A percentile compares a stretch with the other conserved stretches of the same genome.
Evolutionary conservation across 345 rosid genomes (phyloP).

Genomic region (Pistacia vera): DNA sequence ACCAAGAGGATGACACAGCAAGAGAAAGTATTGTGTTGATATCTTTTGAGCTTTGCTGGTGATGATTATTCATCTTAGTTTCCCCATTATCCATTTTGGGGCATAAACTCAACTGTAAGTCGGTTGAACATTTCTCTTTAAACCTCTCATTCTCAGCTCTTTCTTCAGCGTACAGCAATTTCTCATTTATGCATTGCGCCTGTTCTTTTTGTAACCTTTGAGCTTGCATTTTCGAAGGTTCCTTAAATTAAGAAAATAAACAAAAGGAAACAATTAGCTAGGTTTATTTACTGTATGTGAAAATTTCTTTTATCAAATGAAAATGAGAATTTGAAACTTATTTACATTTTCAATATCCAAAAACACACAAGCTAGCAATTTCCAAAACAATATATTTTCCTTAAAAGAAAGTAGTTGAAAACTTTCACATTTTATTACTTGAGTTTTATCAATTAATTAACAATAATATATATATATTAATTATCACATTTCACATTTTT

Average conservation of each 20-base stretch:
- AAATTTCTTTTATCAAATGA: too few relatives aligned
- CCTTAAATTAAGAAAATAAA: background rate
- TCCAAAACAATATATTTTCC: too few relatives aligned
- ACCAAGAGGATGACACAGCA: slow-evolving; percentile 25
- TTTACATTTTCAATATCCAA: too few relatives aligned
- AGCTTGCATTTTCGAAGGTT: background rate
- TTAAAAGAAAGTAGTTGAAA: too few relatives aligned
- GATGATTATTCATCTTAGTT: background rate
- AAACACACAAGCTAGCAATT: too few relatives aligned
- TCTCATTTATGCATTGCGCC: background rate
- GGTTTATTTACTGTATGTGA: too few relatives aligned
- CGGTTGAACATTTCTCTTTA: slow-evolving; percentile 18
- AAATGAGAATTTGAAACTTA: too few relatives aligned
- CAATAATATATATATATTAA: too few relatives aligned
- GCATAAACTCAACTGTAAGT: slow-evolving; percentile 30
- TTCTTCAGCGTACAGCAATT: background rate
- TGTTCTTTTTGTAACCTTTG: background rate
- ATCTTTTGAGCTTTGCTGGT: slow-evolving; percentile 1
- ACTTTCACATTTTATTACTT: too few relatives aligned
- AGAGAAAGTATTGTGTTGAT: slow-evolving; percentile 35
- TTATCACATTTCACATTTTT: too few relatives aligned
- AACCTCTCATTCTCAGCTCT: background rate
- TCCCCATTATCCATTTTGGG: background rate
- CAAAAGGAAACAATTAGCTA: background rate
- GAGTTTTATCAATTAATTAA: too few relatives aligned